Percentiles rank a stretch among this genome's conserved stretches.
phyloP scores from a whole-genome alignment of 441 rosid genomes.

The Erodium texanum region DNA sequence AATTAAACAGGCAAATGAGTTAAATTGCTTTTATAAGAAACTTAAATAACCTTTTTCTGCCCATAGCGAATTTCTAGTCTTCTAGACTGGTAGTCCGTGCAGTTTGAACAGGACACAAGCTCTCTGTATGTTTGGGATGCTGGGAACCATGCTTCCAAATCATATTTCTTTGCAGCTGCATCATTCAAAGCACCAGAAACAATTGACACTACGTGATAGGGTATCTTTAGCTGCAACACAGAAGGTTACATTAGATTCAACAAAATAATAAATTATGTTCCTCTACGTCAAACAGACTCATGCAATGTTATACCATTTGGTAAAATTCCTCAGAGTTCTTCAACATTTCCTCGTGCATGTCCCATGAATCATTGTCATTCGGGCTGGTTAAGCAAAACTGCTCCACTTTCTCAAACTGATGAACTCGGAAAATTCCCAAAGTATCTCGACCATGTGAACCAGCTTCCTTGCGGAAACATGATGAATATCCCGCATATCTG shows the following conservation, averaged over 20 bases:
- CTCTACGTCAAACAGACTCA: too few relatives aligned
- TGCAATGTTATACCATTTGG: slow-evolving; percentile 33
- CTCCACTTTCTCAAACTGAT: slow-evolving; percentile 84
- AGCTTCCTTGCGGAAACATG: slow-evolving; percentile 86
- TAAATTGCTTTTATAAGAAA: too few relatives aligned
- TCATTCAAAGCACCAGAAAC: slow-evolving; percentile 86
- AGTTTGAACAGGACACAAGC: slow-evolving; percentile 80
- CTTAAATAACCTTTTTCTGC: slow-evolving; percentile 63
- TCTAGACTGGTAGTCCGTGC: slow-evolving; percentile 78
- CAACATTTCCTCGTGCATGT: slow-evolving; percentile 77
- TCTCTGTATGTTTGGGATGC: slow-evolving; percentile 68
- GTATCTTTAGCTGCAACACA: slow-evolving; percentile 52
- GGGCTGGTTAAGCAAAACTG: slow-evolving; percentile 77
- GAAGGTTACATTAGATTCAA: too few relatives aligned
- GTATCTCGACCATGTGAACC: slow-evolving; percentile 88
- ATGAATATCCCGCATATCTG: slow-evolving; percentile 85
- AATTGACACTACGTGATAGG: slow-evolving; percentile 61
- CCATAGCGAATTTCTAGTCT: slow-evolving; percentile 81
- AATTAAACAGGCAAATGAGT: too few relatives aligned
- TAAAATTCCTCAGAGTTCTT: slow-evolving; percentile 73
- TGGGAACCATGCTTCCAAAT: slow-evolving; percentile 87
- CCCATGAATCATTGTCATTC: slow-evolving; percentile 69
- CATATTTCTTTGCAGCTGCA: slow-evolving; percentile 85
- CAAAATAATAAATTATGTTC: too few relatives aligned
- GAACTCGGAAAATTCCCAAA: slow-evolving; percentile 74